Percentiles rank a stretch among this genome's conserved stretches.
Evolutionary conservation across 768 basidiomycete genomes (phyloP).

Genomic region (Leccinum olivaceopallidum): DNA sequence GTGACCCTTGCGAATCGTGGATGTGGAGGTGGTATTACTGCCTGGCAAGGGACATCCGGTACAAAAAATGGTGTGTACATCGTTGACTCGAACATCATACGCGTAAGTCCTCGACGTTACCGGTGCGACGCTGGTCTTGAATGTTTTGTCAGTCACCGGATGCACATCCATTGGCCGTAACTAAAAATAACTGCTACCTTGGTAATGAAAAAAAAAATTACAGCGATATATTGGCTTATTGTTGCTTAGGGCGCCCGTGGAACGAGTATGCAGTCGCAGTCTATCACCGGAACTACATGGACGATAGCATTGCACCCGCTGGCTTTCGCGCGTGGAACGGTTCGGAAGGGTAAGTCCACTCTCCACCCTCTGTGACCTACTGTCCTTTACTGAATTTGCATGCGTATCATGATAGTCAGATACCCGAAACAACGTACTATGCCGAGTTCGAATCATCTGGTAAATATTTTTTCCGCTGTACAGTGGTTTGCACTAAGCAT

Average conservation of each 20-base stretch:
- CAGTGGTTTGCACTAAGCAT: not conserved
- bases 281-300: conserved; percentile 23
- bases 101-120: not conserved
- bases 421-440: not conserved
- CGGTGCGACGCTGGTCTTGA: conserved; percentile 24
- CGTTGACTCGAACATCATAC: not conserved
- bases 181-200: conserved; percentile 48
- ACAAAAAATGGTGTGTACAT: conserved; percentile 39
- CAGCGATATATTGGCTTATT: not conserved
- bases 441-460: not conserved
- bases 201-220: conserved; percentile 28
- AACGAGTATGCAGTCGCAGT: conserved; percentile 59
- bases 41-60: conserved; percentile 56
- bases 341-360: conserved; percentile 18
- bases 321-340: conserved; percentile 49
- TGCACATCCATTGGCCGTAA: conserved; percentile 50
- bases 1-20: conserved; percentile 57
- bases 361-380: not conserved
- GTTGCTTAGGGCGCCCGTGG: conserved; percentile 49
- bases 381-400: not conserved
- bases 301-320: conserved; percentile 49
- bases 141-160: conserved; percentile 49
- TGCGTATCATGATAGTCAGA: not conserved
- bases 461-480: too few species aligned
- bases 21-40: conserved; percentile 61